Evolutionary conservation across 768 basidiomycete genomes (phyloP).

Genomic region (Antrodiella citrinella): DNA sequence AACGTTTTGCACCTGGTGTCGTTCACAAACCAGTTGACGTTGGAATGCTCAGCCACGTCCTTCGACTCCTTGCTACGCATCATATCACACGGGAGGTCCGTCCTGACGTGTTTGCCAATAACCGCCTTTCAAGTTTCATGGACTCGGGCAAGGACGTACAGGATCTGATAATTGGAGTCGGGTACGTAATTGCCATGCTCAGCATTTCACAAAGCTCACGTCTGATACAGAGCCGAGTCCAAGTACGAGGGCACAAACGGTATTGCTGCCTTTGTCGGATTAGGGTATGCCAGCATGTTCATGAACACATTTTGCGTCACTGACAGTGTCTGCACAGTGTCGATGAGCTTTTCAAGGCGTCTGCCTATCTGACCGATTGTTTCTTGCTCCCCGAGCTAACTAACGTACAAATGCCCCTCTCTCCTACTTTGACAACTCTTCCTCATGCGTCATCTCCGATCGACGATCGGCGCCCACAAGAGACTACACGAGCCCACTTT

Average conservation of each 20-base stretch:
- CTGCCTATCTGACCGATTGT: constrained; percentile 66
- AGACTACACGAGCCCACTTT: neutral
- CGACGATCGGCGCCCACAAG: neutral
- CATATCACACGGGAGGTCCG: constrained; percentile 63
- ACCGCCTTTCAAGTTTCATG: constrained; percentile 58
- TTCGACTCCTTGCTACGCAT: constrained; percentile 72
- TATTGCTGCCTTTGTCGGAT: constrained; percentile 60
- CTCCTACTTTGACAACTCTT: neutral
- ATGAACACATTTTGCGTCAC: neutral
- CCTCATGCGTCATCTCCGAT: neutral
- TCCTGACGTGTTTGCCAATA: constrained; percentile 67
- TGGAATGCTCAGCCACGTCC: constrained; percentile 55
- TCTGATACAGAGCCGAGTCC: constrained; percentile 37
- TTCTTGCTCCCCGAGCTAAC: constrained; percentile 15
- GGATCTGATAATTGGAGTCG: constrained; percentile 31
- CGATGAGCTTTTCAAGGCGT: constrained; percentile 71
- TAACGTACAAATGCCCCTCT: neutral
- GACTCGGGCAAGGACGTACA: constrained; percentile 56
- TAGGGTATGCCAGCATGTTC: constrained; percentile 39
- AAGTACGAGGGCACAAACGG: constrained; percentile 65
- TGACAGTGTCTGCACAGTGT: constrained; percentile 33
- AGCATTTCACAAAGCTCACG: neutral
- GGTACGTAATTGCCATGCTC: constrained; percentile 26
- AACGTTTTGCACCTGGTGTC: constrained; percentile 37
- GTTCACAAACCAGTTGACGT: constrained; percentile 19